phyloP scores from a whole-genome alignment of 768 basidiomycete genomes.

The Omphalotus guepiniiformis region DNA sequence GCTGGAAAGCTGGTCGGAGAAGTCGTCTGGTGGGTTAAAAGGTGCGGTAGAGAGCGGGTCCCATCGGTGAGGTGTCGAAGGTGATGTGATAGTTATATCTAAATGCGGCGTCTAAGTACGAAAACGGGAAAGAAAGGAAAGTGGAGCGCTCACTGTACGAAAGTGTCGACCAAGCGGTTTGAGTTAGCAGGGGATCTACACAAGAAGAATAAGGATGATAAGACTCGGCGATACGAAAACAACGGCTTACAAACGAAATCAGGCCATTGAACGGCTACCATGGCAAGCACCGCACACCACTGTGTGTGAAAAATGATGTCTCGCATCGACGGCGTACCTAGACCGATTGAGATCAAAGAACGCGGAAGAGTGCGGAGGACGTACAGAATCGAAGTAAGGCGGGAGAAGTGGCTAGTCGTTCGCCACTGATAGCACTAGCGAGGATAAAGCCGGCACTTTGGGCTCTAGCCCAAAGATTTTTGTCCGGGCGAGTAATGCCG shows the following conservation, averaged over 20 bases:
- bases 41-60: constrained; percentile 54
- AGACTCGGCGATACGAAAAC: not conserved
- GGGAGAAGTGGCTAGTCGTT: constrained; percentile 78
- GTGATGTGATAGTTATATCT: constrained; percentile 74
- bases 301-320: constrained; percentile 94
- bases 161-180: constrained; percentile 86
- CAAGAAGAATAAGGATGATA: not conserved
- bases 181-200: constrained; percentile 83
- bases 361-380: constrained; percentile 24
- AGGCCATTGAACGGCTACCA: constrained; percentile 97
- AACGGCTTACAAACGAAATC: constrained; percentile 72
- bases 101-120: constrained; percentile 8
- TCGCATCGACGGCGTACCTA: constrained; percentile 88
- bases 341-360: constrained; percentile 8
- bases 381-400: constrained; percentile 86
- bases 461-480: constrained; percentile 63
- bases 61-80: constrained; percentile 55
- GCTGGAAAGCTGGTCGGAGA: constrained; percentile 70
- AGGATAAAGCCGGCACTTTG: constrained; percentile 86
- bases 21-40: constrained; percentile 65
- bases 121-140: constrained; percentile 1
- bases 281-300: constrained; percentile 83
- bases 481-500: constrained; percentile 54
- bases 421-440: constrained; percentile 91
- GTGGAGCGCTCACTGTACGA: constrained; percentile 52